Evolutionary conservation across 2,329 filamentous ascomycete genomes (phyloP).

Genomic region (Penicillium hordei): DNA sequence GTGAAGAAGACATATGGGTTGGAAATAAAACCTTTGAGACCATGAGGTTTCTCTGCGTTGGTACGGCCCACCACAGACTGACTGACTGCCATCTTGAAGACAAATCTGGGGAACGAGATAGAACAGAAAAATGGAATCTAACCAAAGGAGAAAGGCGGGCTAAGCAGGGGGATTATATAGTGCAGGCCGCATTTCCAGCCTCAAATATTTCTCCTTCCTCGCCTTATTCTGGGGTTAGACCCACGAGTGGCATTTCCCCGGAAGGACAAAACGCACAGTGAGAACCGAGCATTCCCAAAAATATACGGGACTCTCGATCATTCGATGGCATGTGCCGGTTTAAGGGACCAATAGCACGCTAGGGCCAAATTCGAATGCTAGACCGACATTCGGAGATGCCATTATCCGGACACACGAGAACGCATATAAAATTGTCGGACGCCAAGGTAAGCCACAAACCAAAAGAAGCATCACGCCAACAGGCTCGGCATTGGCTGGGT

Average conservation of each 20-base stretch:
- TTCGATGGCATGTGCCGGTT: conserved; percentile 10
- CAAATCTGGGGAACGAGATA: not conserved
- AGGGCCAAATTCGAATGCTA: conserved; percentile 9
- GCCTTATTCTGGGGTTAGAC: conserved; percentile 6
- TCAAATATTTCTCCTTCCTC: not conserved
- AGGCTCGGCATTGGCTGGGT: conserved; percentile 8
- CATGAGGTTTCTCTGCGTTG: conserved; percentile 42
- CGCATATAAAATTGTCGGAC: not conserved
- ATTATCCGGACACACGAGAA: conserved; percentile 7
- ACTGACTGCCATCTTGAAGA: conserved; percentile 27
- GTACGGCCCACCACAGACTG: conserved; percentile 42
- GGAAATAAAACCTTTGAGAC: conserved; percentile 41
- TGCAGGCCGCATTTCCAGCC: not conserved
- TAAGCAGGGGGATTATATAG: conserved; percentile 11
- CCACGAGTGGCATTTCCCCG: conserved; percentile 6
- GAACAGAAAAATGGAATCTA: not conserved
- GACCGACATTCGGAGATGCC: conserved; percentile 11
- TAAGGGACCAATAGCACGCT: conserved; percentile 8
- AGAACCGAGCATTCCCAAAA: not conserved
- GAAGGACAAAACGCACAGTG: conserved; percentile 3
- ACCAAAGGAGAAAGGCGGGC: not conserved
- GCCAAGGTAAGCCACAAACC: conserved; percentile 20
- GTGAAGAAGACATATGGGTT: conserved; percentile 45
- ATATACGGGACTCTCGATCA: conserved; percentile 2
- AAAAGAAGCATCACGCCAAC: conserved; percentile 15